A percentile compares a stretch with the other conserved stretches of the same genome.
These are phyloP conservation scores for Maudiozyma barnettii DNA, from an alignment of 805 yeast genomes.

Conservation along the genomic window DNA sequence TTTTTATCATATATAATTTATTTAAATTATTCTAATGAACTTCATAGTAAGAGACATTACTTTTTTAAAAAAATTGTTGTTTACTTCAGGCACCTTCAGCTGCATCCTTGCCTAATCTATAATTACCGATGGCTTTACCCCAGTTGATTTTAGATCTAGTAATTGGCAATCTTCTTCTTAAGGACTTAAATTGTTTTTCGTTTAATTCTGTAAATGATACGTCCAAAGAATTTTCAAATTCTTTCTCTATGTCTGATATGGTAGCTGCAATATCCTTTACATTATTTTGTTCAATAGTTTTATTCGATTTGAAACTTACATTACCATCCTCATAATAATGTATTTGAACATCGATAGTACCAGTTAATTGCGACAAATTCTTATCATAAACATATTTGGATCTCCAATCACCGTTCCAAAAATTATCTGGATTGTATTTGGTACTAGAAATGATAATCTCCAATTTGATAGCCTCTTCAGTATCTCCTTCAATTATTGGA, in stretches of 20 bases:
- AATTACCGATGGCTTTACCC: conserved; percentile 89
- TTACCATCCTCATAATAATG: conserved; percentile 97
- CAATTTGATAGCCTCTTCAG: conserved; percentile 7
- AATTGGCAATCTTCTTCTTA: conserved; percentile 86
- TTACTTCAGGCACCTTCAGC: conserved; percentile 31
- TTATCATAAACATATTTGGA: conserved; percentile 46
- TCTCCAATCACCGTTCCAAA: conserved; percentile 84
- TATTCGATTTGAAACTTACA: conserved; percentile 56
- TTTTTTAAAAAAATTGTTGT: too few relatives aligned
- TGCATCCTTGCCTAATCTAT: conserved; percentile 76
- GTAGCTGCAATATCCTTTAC: conserved; percentile 29
- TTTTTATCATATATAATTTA: conserved; percentile 50
- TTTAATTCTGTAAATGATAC: conserved; percentile 61
- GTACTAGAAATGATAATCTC: conserved; percentile 58
- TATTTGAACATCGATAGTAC: conserved; percentile 56
- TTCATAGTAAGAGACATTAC: neutral
- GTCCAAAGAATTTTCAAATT: conserved; percentile 55
- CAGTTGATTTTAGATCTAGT: conserved; percentile 87
- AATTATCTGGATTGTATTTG: conserved; percentile 64
- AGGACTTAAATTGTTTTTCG: conserved; percentile 68
- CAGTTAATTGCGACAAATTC: conserved; percentile 33
- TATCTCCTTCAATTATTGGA: conserved; percentile 25
- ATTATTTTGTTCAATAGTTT: conserved; percentile 25
- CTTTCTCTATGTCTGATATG: conserved; percentile 56
- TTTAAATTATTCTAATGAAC: conserved; percentile 36